Conservation (phyloP, 495 filamentous ascomycete genomes). For the Annulohypoxylon nitens region DNA sequence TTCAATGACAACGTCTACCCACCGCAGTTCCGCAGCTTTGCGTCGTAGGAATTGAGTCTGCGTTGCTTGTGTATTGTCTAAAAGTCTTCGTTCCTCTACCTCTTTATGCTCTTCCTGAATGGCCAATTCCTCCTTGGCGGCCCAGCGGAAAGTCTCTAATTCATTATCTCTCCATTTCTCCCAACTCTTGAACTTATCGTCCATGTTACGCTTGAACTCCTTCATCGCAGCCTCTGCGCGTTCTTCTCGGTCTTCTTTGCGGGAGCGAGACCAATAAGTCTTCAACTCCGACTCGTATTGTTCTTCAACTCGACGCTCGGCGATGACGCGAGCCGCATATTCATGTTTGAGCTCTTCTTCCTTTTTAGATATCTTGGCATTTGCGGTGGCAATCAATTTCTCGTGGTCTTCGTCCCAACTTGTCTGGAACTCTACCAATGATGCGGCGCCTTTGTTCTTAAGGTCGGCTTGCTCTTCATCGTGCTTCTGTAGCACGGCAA, state of each 20-base stretch:
- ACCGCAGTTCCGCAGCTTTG: constrained; percentile 49
- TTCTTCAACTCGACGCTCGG: constrained; percentile 52
- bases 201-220: constrained; percentile 49
- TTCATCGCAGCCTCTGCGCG: constrained; percentile 45
- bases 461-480: constrained; percentile 29
- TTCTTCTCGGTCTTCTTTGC: constrained; percentile 41
- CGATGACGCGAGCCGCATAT: constrained; percentile 41
- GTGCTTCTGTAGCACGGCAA: constrained; percentile 36
- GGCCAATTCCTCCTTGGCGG: constrained; percentile 46
- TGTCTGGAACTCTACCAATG: constrained; percentile 31
- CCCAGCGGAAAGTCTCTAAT: constrained; percentile 39
- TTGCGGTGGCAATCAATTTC: constrained; percentile 24
- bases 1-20: constrained; percentile 48
- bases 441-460: not conserved
- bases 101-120: constrained; percentile 52
- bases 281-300: constrained; percentile 48
- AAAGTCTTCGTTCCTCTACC: constrained; percentile 36
- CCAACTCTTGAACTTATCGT: constrained; percentile 47
- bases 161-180: constrained; percentile 47
- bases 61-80: constrained; percentile 23
- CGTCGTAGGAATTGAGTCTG: constrained; percentile 27
- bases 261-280: constrained; percentile 45
- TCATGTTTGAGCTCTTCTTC: constrained; percentile 48
- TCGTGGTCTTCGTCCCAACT: constrained; percentile 47
- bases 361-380: constrained; percentile 32